phyloP scores from a whole-genome alignment of 176 grass and related monocot species.

The Areca catechu region DNA sequence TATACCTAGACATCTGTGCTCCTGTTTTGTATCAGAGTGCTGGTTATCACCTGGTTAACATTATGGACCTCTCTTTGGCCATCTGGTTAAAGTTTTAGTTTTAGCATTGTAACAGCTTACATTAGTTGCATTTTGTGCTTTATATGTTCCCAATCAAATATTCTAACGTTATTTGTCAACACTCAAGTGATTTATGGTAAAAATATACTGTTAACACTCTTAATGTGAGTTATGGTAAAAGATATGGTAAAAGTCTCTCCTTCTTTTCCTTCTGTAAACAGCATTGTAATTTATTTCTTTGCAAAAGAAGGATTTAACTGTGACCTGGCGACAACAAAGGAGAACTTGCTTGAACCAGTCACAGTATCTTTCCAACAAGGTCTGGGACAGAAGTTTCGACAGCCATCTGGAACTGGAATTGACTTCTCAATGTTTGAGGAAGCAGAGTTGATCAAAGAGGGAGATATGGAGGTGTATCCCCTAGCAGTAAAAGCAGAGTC shows the following conservation, averaged over 20 bases:
- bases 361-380: conserved; percentile 79
- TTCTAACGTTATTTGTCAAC: too few species aligned
- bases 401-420: conserved; percentile 88
- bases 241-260: background rate
- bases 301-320: conserved; percentile 79
- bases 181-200: too few species aligned
- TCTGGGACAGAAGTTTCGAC: conserved; percentile 85
- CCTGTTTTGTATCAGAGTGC: too few species aligned
- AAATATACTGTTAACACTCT: too few species aligned
- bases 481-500: conserved; percentile 95
- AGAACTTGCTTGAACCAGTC: conserved; percentile 57
- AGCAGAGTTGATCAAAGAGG: conserved; percentile 53
- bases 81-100: too few species aligned
- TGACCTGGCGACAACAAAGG: conserved; percentile 52
- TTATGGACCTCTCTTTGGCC: too few species aligned
- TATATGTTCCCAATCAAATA: too few species aligned
- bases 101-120: too few species aligned
- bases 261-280: conserved; percentile 42
- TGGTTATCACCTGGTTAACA: too few species aligned
- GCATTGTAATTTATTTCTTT: conserved; percentile 90
- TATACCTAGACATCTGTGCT: too few species aligned
- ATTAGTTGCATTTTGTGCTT: too few species aligned
- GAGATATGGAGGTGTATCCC: conserved; percentile 59
- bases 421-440: conserved; percentile 68
- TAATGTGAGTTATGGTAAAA: too few species aligned